Conservation (phyloP, 768 basidiomycete genomes). For the Butyriboletus loyo region DNA sequence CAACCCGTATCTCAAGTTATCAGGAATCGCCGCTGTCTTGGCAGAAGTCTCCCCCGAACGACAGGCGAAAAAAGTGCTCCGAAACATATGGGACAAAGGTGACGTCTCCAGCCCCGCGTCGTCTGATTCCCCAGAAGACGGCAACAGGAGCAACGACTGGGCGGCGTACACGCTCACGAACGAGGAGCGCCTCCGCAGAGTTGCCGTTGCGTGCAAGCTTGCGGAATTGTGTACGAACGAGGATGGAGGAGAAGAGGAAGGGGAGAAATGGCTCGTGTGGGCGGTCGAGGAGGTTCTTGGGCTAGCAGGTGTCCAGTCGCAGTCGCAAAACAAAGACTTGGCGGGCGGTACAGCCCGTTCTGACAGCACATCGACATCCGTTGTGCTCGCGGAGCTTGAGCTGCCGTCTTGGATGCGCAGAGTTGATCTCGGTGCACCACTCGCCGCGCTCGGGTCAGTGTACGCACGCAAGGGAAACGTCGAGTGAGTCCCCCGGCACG, state of each 20-base stretch:
- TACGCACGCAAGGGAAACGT: conserved; percentile 54
- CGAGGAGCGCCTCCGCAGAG: conserved; percentile 42
- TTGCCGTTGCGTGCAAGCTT: conserved; percentile 45
- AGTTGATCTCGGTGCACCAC: conserved; percentile 62
- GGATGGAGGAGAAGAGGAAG: conserved; percentile 34
- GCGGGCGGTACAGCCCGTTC: background rate
- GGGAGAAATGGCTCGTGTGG: conserved; percentile 43
- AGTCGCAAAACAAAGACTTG: background rate
- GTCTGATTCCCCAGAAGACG: conserved; percentile 1
- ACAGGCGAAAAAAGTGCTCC: conserved; percentile 27
- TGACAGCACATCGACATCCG: background rate
- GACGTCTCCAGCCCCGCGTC: background rate
- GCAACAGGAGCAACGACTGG: conserved; percentile 14
- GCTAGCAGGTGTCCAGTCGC: conserved; percentile 18
- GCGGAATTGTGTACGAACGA: conserved; percentile 37
- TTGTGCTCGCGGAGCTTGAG: conserved; percentile 49
- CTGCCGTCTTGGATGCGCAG: conserved; percentile 59
- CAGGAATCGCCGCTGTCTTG: conserved; percentile 62
- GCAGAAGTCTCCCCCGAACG: conserved; percentile 44
- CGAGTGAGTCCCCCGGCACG: conserved; percentile 28
- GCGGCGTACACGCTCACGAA: conserved; percentile 26
- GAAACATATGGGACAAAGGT: conserved; percentile 21
- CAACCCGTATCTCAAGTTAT: conserved; percentile 60
- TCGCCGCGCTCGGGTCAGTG: conserved; percentile 63
- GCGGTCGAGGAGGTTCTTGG: conserved; percentile 43